Base-by-base conservation (phyloP, 345 rosid species). In the Aurinia saxatilis region DNA sequence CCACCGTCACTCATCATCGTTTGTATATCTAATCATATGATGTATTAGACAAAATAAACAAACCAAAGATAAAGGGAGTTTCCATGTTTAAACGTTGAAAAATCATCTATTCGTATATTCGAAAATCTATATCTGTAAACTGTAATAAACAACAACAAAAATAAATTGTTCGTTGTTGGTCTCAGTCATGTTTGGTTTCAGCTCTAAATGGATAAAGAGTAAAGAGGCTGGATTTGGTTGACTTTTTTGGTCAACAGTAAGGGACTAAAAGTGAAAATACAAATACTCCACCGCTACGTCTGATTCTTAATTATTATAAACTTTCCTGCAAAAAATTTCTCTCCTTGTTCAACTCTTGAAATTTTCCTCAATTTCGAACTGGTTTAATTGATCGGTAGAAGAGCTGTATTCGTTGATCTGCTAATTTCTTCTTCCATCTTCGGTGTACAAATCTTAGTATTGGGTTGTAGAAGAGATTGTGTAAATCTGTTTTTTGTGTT, bases 1-100 rank as follows among this genome's bases (percentile, higher is more conserved):
- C 30, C 16, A 39, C 12, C 5, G 5, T 10, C 14, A 39, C 16
- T 13, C 17, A 2, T 33, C 16, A 8, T 59, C 25, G 31, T 60
- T 60, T 60, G 66, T 60, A 13, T 45, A 60, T 51, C 11, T 35
- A 50, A 44, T 34, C 31, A 47, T n/a, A n/a, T 50, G n/a, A 50
- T 68, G 60, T 68, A 50, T 50, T 34, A 36, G 66, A 68, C 37
- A 33, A 21, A 21, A 23, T 5, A 48, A 38, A 38, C 27, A 67
- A 42, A 33, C 16, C 38, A 67, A 57, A 57, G 34, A 57, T 67
- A 67, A 58, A 66, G 46, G 31, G 54, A 39, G 65, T 49, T 40
- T 67, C 45, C 27, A 30, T 67, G 59, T 40, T 39, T 18, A 56
- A 47, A 15, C 39, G 17, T 42, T 57, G 33, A 48, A 38, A 37